These are phyloP conservation scores for Helianthus annuus DNA, from an alignment of 129 eudicot genomes.

Conservation along the genomic window DNA sequence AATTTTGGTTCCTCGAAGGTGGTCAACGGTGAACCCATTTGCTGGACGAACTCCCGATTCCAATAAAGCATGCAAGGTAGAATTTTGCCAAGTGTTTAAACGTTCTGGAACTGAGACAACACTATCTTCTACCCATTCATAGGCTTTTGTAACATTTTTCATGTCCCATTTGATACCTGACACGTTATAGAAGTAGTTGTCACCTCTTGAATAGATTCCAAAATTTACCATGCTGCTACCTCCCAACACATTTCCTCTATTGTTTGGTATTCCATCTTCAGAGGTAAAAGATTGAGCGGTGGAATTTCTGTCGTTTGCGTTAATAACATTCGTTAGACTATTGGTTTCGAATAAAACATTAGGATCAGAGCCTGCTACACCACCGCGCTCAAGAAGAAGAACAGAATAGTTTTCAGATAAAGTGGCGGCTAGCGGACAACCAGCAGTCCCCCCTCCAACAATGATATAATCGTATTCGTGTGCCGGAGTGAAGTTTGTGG, in stretches of 20 bases:
- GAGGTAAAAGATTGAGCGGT: slow-evolving; percentile 31
- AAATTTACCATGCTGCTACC: slow-evolving; percentile 35
- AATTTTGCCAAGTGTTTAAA: slow-evolving; percentile 27
- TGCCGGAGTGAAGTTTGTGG: slow-evolving; percentile 20
- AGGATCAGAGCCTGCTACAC: slow-evolving; percentile 24
- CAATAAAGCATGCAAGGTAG: slow-evolving; percentile 23
- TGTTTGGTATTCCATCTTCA: slow-evolving; percentile 29
- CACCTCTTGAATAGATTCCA: slow-evolving; percentile 34
- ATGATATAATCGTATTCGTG: slow-evolving; percentile 40
- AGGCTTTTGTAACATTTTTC: slow-evolving; percentile 8
- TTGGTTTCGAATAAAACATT: slow-evolving; percentile 19
- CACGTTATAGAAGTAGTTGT: slow-evolving; percentile 20
- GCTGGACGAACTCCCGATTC: slow-evolving; percentile 30
- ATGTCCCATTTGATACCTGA: slow-evolving; percentile 32
- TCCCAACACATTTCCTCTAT: slow-evolving; percentile 32
- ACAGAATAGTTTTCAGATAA: slow-evolving; percentile 41
- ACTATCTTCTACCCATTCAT: slow-evolving; percentile 46
- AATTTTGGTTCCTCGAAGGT: slow-evolving; percentile 38
- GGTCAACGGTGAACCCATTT: slow-evolving; percentile 41
- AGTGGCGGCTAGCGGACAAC: slow-evolving; percentile 43
- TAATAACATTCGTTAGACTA: not conserved
- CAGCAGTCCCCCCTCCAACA: slow-evolving; percentile 48
- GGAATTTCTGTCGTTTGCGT: slow-evolving; percentile 15
- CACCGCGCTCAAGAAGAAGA: slow-evolving; percentile 39
- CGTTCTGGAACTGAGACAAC: slow-evolving; percentile 17